phyloP scores from a whole-genome alignment of 2,329 filamentous ascomycete genomes.

The Arthrobotrys sinensis region DNA sequence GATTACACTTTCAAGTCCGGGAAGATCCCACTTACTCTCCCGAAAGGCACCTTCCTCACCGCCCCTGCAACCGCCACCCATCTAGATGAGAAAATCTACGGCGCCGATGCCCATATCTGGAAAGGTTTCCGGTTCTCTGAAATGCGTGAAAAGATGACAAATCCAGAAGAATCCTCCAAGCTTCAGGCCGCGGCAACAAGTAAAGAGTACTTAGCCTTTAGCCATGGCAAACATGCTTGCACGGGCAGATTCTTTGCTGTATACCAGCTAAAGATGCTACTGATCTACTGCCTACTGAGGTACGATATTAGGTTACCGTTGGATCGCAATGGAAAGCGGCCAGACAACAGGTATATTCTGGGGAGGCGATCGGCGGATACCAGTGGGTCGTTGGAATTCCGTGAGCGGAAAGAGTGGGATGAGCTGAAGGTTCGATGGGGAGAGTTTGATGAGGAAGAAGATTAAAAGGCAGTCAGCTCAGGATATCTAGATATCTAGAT shows the following conservation, averaged over 20 bases:
- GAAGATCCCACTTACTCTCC: conserved; percentile 16
- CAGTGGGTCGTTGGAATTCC: conserved; percentile 42
- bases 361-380: conserved; percentile 50
- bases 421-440: conserved; percentile 20
- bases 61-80: conserved; percentile 63
- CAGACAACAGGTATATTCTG: conserved; percentile 50
- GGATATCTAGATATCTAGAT: too few species aligned
- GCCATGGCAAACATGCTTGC: conserved; percentile 67
- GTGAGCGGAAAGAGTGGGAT: conserved; percentile 35
- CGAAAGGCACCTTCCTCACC: conserved; percentile 60
- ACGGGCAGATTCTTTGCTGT: conserved; percentile 68
- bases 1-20: conserved; percentile 25
- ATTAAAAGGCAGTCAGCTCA: background rate
- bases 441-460: conserved; percentile 12
- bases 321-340: conserved; percentile 33
- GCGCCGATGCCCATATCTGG: conserved; percentile 66
- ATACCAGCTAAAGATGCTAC: conserved; percentile 67
- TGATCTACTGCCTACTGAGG: conserved; percentile 66
- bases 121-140: conserved; percentile 69
- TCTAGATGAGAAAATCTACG: conserved; percentile 65
- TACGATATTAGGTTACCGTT: conserved; percentile 66
- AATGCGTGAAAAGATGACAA: conserved; percentile 65
- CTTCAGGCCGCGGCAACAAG: conserved; percentile 65
- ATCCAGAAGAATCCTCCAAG: conserved; percentile 46
- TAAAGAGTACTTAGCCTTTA: conserved; percentile 67